phyloP scores from a whole-genome alignment of 768 basidiomycete species.

The Glaciozyma martinii region DNA sequence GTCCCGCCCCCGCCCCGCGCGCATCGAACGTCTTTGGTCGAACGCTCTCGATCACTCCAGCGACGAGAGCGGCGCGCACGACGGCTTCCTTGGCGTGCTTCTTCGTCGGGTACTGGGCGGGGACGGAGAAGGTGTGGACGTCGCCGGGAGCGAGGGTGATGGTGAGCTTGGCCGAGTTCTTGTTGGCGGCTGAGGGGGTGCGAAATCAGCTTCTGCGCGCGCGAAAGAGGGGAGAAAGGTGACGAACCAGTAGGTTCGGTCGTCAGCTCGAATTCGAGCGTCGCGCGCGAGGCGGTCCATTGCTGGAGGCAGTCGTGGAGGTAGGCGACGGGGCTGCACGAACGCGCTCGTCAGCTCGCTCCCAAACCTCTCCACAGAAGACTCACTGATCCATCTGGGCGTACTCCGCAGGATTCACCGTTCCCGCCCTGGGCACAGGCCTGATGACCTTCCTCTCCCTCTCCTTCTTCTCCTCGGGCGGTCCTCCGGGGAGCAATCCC shows the following conservation, averaged over 20 bases:
- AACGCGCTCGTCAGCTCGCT: not conserved
- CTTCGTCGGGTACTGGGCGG: not conserved
- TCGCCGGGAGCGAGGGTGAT: not conserved
- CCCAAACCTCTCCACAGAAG: not conserved
- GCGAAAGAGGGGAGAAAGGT: not conserved
- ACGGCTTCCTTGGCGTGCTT: conserved; percentile 11
- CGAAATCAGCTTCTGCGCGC: not conserved
- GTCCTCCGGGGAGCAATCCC: not conserved
- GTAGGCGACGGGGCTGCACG: conserved; percentile 3
- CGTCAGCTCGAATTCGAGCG: conserved; percentile 9
- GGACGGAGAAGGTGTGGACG: not conserved
- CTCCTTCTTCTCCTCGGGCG: not conserved
- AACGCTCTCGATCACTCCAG: conserved; percentile 9
- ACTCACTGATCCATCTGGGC: conserved; percentile 3
- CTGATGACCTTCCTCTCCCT: not conserved
- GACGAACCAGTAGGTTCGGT: not conserved
- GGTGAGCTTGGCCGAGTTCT: not conserved
- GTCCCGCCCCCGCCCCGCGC: not conserved
- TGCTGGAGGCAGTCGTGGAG: conserved; percentile 10
- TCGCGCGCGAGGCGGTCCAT: conserved; percentile 5
- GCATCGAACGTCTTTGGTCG: not conserved
- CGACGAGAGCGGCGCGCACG: conserved; percentile 5
- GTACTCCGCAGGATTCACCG: conserved; percentile 6
- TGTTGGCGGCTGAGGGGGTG: not conserved
- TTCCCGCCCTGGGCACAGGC: not conserved